Percentiles rank a stretch among this genome's conserved stretches.
phyloP scores from a whole-genome alignment of 2,329 filamentous ascomycete species.

The Exserohilum rostratum region DNA sequence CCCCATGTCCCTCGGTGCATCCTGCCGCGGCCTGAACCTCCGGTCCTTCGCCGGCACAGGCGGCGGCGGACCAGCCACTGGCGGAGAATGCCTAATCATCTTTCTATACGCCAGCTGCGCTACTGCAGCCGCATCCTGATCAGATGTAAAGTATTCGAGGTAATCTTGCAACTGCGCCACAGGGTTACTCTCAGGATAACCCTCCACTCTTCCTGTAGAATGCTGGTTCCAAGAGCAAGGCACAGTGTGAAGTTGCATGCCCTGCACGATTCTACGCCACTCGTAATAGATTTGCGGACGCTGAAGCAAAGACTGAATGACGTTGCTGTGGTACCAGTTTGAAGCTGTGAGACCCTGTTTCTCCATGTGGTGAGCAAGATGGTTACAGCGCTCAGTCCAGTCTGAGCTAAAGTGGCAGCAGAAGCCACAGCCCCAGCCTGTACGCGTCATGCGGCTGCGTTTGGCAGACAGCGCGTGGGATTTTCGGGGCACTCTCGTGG shows the following conservation, averaged over 20 bases:
- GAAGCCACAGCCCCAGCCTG: constrained; percentile 71
- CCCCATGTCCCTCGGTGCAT: not conserved
- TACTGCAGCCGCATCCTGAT: constrained; percentile 24
- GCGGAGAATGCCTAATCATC: constrained; percentile 17
- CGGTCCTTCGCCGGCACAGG: constrained; percentile 25
- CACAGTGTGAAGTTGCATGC: constrained; percentile 17
- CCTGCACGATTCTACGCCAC: constrained; percentile 53
- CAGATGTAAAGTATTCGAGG: constrained; percentile 33
- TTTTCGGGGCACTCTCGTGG: constrained; percentile 58
- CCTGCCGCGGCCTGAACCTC: not conserved
- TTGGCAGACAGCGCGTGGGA: constrained; percentile 50
- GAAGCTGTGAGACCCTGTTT: constrained; percentile 56
- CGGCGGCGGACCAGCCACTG: constrained; percentile 4
- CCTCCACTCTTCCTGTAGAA: constrained; percentile 37
- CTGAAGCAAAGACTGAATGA: constrained; percentile 69
- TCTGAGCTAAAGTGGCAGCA: constrained; percentile 66
- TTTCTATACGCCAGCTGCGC: constrained; percentile 31
- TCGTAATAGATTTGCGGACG: constrained; percentile 64
- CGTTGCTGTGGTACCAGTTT: constrained; percentile 70
- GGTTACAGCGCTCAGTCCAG: constrained; percentile 68
- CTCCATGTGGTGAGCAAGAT: constrained; percentile 70
- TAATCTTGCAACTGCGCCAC: constrained; percentile 35
- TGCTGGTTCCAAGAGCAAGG: constrained; percentile 32
- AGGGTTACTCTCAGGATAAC: constrained; percentile 32
- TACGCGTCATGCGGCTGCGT: constrained; percentile 46